Evolutionary conservation across 495 filamentous ascomycete genomes (phyloP).

Genomic region (Terfezia claveryi): DNA sequence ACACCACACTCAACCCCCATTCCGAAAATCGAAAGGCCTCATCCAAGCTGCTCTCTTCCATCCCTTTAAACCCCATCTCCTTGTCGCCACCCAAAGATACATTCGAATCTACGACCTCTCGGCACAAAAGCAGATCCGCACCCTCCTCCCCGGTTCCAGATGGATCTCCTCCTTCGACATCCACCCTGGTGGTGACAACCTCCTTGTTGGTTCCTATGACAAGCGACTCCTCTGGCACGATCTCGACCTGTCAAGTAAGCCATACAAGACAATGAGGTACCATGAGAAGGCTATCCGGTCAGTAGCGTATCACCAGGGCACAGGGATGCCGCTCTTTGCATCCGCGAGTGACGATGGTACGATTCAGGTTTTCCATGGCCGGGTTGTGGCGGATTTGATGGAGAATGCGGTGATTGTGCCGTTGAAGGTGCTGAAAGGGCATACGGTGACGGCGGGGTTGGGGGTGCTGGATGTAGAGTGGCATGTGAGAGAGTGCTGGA

Average conservation of each 20-base stretch:
- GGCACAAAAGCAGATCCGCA: slow-evolving; percentile 70
- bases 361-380: slow-evolving; percentile 89
- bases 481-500: slow-evolving; percentile 84
- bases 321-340: slow-evolving; percentile 64
- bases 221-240: slow-evolving; percentile 91
- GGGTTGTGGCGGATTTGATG: slow-evolving; percentile 78
- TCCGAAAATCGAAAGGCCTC: slow-evolving; percentile 65
- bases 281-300: slow-evolving; percentile 74
- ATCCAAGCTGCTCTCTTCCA: slow-evolving; percentile 86
- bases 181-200: slow-evolving; percentile 78
- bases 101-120: slow-evolving; percentile 84
- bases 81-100: slow-evolving; percentile 80
- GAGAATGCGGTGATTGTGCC: slow-evolving; percentile 92
- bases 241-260: slow-evolving; percentile 67
- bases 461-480: slow-evolving; percentile 88
- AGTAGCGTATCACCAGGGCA: slow-evolving; percentile 61
- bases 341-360: slow-evolving; percentile 86
- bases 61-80: slow-evolving; percentile 75
- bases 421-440: slow-evolving; percentile 78
- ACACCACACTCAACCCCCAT: slow-evolving; percentile 82
- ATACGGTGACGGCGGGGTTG: slow-evolving; percentile 55
- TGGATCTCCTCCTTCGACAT: slow-evolving; percentile 92
- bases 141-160: slow-evolving; percentile 72
- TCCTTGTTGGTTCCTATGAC: slow-evolving; percentile 87
- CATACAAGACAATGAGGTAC: slow-evolving; percentile 90